phyloP scores from a whole-genome alignment of 371 early-diverging fungal species.

The Rhizomucor pusillus region DNA sequence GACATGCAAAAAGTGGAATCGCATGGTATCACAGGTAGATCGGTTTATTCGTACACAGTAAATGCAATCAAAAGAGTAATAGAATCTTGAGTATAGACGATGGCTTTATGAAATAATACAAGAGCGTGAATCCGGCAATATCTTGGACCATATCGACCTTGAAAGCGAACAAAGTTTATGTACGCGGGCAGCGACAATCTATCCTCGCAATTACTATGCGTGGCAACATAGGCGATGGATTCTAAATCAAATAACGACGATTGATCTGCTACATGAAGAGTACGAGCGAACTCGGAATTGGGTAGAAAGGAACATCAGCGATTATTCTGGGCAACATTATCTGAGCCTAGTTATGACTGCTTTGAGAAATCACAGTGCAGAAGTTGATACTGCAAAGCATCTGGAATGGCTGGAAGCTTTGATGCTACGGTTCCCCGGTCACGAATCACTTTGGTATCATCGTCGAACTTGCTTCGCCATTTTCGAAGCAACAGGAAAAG shows the following conservation, averaged over 20 bases:
- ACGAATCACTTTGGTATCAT: conserved; percentile 62
- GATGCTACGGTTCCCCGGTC: conserved; percentile 49
- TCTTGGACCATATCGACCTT: conserved; percentile 16
- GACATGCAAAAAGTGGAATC: conserved; percentile 53
- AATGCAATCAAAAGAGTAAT: background rate
- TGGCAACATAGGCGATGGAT: conserved; percentile 57
- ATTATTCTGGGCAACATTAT: conserved; percentile 56
- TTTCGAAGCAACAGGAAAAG: no score
- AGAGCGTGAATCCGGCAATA: no score
- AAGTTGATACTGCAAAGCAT: conserved; percentile 8
- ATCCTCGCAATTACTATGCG: conserved; percentile 57
- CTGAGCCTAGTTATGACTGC: conserved; percentile 39
- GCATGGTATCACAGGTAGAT: conserved; percentile 59
- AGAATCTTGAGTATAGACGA: no score
- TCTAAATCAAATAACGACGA: conserved; percentile 11
- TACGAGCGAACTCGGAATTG: conserved; percentile 32
- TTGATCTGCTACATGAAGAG: conserved; percentile 11
- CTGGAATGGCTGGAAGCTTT: conserved; percentile 32
- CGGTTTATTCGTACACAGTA: background rate
- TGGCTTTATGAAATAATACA: no score
- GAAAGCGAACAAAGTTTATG: conserved; percentile 40
- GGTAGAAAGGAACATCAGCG: conserved; percentile 51
- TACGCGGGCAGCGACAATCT: conserved; percentile 29
- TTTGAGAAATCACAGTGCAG: background rate
- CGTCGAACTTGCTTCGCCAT: conserved; percentile 39